phyloP scores from a whole-genome alignment of 2,329 filamentous ascomycete genomes.

The Botrytis sinoallii region DNA sequence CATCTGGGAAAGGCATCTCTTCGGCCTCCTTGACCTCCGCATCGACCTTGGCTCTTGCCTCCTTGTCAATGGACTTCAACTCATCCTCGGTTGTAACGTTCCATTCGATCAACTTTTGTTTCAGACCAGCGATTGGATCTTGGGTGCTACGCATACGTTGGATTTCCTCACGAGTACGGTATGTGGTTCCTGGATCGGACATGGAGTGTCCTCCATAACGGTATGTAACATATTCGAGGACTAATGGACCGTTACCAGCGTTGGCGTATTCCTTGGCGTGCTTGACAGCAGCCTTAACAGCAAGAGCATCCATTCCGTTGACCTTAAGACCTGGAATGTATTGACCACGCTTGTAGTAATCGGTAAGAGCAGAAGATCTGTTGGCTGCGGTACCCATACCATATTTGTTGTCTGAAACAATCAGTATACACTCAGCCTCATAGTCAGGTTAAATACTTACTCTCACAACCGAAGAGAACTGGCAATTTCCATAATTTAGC shows the following conservation, averaged over 20 bases:
- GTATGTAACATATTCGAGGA: constrained; percentile 99
- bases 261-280: constrained; percentile 87
- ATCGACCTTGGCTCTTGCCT: constrained; percentile 80
- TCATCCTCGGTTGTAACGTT: constrained; percentile 86
- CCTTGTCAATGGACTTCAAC: constrained; percentile 94
- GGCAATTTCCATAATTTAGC: constrained; percentile 98
- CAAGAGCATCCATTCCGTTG: constrained; percentile 98
- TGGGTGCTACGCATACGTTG: constrained; percentile 99
- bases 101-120: constrained; percentile 98
- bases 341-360: constrained; percentile 99
- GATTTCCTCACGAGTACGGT: constrained; percentile 98
- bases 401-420: constrained; percentile 89
- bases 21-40: constrained; percentile 88
- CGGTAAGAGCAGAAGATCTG: constrained; percentile 91
- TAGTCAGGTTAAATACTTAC: constrained; percentile 53
- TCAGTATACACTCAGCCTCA: not conserved
- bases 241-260: constrained; percentile 84
- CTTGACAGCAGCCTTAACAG: constrained; percentile 92
- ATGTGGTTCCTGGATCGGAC: constrained; percentile 98
- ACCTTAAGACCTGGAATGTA: constrained; percentile 99
- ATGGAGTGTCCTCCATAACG: constrained; percentile 99
- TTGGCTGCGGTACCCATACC: constrained; percentile 97
- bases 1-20: constrained; percentile 77
- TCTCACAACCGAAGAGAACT: constrained; percentile 95
- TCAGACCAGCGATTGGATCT: constrained; percentile 95